Percentiles rank a stretch among this genome's conserved stretches.
phyloP scores from a whole-genome alignment of 2,329 filamentous ascomycete species.

The Epichloe sibirici region DNA sequence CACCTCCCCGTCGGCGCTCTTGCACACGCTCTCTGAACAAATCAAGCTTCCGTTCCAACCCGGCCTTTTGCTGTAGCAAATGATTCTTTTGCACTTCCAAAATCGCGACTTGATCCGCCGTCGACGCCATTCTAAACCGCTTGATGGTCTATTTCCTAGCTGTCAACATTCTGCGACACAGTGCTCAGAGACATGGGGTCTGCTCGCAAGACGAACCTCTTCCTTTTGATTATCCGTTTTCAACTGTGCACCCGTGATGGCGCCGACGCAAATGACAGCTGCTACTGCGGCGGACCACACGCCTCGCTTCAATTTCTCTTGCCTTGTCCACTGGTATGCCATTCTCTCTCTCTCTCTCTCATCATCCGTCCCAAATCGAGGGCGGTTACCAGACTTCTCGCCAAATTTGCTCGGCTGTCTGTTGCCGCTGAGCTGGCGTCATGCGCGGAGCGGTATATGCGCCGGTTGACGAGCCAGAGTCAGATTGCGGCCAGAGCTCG shows the following conservation, averaged over 20 bases:
- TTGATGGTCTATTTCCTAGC: conserved; percentile 17
- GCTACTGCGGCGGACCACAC: conserved; percentile 32
- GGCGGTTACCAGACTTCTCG: conserved; percentile 15
- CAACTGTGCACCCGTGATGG: conserved; percentile 36
- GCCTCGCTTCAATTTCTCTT: conserved; percentile 22
- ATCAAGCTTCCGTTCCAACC: conserved; percentile 30
- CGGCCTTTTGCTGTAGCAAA: conserved; percentile 25
- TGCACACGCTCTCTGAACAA: conserved; percentile 26
- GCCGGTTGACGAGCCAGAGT: neutral
- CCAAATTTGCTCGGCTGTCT: conserved; percentile 15
- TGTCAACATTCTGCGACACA: neutral
- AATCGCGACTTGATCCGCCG: conserved; percentile 31
- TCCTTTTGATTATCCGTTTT: conserved; percentile 36
- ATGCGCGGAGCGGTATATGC: conserved; percentile 7
- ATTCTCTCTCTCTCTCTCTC: neutral
- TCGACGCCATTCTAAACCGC: conserved; percentile 25
- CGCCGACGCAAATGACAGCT: conserved; percentile 33
- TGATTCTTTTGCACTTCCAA: conserved; percentile 30
- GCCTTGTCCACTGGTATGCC: conserved; percentile 15
- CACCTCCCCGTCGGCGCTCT: conserved; percentile 22
- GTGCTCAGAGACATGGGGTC: neutral
- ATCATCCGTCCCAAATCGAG: too few relatives aligned
- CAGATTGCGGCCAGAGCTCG: neutral
- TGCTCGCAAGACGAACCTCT: conserved; percentile 19
- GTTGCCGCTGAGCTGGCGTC: conserved; percentile 12